phyloP scores from a whole-genome alignment of 805 yeast genomes.

The Candida arabinofermentans region DNA sequence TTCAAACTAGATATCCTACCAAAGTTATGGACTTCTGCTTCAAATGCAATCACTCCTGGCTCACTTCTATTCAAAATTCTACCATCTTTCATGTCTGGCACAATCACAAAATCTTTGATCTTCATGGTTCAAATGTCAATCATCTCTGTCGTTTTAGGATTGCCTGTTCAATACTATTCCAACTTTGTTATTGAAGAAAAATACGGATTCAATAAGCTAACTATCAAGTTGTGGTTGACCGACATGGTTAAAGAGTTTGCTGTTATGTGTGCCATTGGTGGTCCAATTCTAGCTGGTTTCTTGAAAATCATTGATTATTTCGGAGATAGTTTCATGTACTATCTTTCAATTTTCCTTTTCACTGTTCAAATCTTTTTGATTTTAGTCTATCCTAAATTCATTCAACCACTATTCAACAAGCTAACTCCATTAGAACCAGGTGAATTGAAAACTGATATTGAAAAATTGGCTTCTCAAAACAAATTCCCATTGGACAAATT shows the following conservation, averaged over 20 bases:
- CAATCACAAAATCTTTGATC: slow-evolving; percentile 68
- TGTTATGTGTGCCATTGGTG: slow-evolving; percentile 56
- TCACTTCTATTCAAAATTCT: slow-evolving; percentile 26
- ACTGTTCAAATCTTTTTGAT: slow-evolving; percentile 68
- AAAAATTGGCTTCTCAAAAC: slow-evolving; percentile 67
- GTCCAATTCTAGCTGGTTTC: slow-evolving; percentile 70
- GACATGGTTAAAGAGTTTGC: slow-evolving; percentile 64
- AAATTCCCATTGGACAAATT: slow-evolving; percentile 83
- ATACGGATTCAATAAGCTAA: slow-evolving; percentile 89
- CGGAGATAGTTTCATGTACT: slow-evolving; percentile 78
- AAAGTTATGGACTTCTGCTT: slow-evolving; percentile 50
- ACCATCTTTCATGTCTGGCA: slow-evolving; percentile 40
- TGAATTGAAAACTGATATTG: slow-evolving; percentile 77
- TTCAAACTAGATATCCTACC: slow-evolving; percentile 65
- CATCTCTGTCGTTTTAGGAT: slow-evolving; percentile 46
- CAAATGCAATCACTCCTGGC: slow-evolving; percentile 24
- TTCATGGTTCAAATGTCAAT: slow-evolving; percentile 51
- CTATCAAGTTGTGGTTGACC: slow-evolving; percentile 62
- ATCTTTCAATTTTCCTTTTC: slow-evolving; percentile 69
- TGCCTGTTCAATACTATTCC: slow-evolving; percentile 72
- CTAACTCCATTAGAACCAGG: slow-evolving; percentile 89
- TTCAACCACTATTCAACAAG: slow-evolving; percentile 91
- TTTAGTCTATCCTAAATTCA: slow-evolving; percentile 77
- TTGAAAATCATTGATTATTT: slow-evolving; percentile 76
- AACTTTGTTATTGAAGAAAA: slow-evolving; percentile 89